A percentile compares a stretch with the other conserved stretches of the same genome.
phyloP scores from a whole-genome alignment of 257 asterid genomes.

The Solanum chmielewskii region DNA sequence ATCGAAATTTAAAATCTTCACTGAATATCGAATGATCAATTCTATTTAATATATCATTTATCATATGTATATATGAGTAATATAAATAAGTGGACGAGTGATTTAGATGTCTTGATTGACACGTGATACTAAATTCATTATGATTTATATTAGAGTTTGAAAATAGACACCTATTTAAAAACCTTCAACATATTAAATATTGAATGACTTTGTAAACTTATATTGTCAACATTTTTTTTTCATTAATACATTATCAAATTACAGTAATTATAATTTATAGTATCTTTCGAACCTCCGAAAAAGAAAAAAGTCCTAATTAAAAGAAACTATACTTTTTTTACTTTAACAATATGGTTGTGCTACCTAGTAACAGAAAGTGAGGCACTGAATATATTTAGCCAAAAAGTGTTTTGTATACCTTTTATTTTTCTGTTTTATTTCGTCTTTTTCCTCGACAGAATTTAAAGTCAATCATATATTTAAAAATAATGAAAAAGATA shows the following conservation, averaged over 20 bases:
- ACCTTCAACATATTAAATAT: not conserved
- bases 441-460: not conserved
- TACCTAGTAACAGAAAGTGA: not conserved
- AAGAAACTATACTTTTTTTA: not conserved
- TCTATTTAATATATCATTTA: too few species aligned
- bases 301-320: too few species aligned
- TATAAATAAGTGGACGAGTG: not conserved
- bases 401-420: not conserved
- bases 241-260: too few species aligned
- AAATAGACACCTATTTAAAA: too few species aligned
- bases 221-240: too few species aligned
- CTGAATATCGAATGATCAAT: too few species aligned
- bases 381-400: not conserved
- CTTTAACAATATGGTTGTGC: not conserved
- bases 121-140: not conserved
- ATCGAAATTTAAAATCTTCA: too few species aligned
- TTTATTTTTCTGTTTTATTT: not conserved
- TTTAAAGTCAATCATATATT: not conserved
- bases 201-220: not conserved
- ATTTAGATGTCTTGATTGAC: not conserved
- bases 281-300: too few species aligned
- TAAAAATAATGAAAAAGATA: not conserved
- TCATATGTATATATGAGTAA: not conserved
- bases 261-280: too few species aligned
- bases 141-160: not conserved